Evolutionary conservation across 306 rosid genomes (phyloP).

Genomic region (Cercis canadensis): DNA sequence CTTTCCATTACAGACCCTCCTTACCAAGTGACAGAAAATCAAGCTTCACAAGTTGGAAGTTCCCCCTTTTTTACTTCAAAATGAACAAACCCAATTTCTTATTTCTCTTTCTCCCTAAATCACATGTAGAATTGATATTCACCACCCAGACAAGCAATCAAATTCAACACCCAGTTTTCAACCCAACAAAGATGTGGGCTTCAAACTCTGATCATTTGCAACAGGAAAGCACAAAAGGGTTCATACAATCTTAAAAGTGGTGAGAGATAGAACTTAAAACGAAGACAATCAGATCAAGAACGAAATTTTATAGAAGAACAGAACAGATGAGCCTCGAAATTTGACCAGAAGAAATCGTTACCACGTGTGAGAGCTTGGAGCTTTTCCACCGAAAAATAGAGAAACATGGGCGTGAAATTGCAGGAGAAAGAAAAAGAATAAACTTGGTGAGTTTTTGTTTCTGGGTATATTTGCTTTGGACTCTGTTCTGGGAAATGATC

Average conservation of each 20-base stretch:
- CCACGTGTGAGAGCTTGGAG: slow-evolving; percentile 30
- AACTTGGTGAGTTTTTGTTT: too few species aligned
- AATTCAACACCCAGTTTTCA: too few species aligned
- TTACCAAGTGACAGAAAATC: slow-evolving; percentile 31
- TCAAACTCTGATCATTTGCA: neutral
- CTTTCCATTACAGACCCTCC: slow-evolving; percentile 55
- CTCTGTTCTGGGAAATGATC: too few species aligned
- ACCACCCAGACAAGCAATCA: too few species aligned
- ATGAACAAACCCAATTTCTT: slow-evolving; percentile 8
- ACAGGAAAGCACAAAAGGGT: neutral
- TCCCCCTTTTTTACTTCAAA: slow-evolving; percentile 1
- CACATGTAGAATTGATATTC: neutral
- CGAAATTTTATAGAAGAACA: too few species aligned
- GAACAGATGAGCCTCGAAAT: neutral
- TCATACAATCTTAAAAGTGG: neutral
- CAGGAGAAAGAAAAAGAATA: neutral
- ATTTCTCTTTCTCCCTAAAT: slow-evolving; percentile 8
- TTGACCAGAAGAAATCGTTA: slow-evolving; percentile 17
- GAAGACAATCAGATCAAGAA: too few species aligned
- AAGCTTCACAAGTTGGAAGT: slow-evolving; percentile 9
- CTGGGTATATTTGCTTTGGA: too few species aligned
- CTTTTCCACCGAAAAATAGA: neutral
- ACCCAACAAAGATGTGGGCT: neutral
- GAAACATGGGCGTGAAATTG: neutral
- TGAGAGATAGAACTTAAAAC: too few species aligned